Base-by-base conservation (phyloP, 2,329 filamentous ascomycete species). In the Ophiostoma pallidulum region DNA sequence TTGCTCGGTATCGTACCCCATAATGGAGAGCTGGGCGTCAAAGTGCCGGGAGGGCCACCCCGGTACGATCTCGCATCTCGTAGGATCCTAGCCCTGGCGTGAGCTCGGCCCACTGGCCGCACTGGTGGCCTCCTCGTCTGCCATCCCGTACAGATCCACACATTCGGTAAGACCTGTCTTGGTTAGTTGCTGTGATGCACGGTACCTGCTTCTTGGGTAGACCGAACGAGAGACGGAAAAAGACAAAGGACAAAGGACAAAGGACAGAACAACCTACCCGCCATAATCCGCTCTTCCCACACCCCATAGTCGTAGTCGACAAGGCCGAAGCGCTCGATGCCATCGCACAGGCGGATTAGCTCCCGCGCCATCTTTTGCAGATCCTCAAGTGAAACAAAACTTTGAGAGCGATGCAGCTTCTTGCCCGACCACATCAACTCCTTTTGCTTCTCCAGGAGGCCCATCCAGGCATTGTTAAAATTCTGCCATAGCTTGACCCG, bases 231-330 rank as follows among this genome's bases (percentile, higher is more conserved):
- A 18, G 13, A 8, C 8, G 13, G 8, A 12, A 16, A 12, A 2
- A 20, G 14, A 20, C n/a, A n/a, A n/a, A n/a, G n/a, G n/a, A n/a
- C n/a, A n/a, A n/a, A n/a, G n/a, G n/a, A n/a, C n/a, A n/a, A n/a
- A n/a, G n/a, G 8, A 3, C 4, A 4, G 14, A 43, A 41, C 20
- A 6, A 74, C 86, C 66, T 71, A 95, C 90, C 75, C 50, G 78
- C 77, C 57, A 92, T 78, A 57, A 97, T 96, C 60, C 86, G 81
- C 61, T 97, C 90, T 66, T 97, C 92, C 78, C 88, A 94, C 22
- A 97, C 86, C 8, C 92, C 92, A 69, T 95, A 94, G 60, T 97
- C 85, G 63, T 97, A 98, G 67, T 98, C 92, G 10, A 98, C 88
- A 41, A 98, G 70, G n/a, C 92, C 92, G 61, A 94, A 83, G 56